Conservation (phyloP, 768 basidiomycete genomes). For the Phylloporus sp. region DNA sequence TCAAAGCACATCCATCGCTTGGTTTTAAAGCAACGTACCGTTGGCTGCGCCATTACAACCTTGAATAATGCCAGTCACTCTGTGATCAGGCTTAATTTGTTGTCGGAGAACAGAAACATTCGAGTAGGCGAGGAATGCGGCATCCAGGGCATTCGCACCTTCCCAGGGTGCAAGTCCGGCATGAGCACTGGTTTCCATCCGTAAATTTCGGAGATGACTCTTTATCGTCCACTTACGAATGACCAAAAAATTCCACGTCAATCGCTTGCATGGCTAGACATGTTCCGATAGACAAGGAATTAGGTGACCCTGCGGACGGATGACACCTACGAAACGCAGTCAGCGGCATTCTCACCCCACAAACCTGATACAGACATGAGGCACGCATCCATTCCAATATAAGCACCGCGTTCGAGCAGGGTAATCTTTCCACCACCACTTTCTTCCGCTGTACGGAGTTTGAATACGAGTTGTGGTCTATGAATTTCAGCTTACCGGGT, state of each 20-base stretch:
- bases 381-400: conserved; percentile 77
- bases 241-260: conserved; percentile 70
- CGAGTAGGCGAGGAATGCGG: conserved; percentile 81
- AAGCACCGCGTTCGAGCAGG: conserved; percentile 71
- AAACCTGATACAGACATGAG: conserved; percentile 50
- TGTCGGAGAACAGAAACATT: conserved; percentile 78
- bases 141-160: conserved; percentile 83
- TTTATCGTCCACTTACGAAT: conserved; percentile 45
- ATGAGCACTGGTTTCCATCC: conserved; percentile 52
- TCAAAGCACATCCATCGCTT: neutral
- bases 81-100: conserved; percentile 79
- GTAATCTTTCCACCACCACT: conserved; percentile 72
- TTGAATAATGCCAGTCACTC: conserved; percentile 73
- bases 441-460: conserved; percentile 60
- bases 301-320: conserved; percentile 53
- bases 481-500: conserved; percentile 45
- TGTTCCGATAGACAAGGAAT: conserved; percentile 49
- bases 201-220: conserved; percentile 1
- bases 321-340: conserved; percentile 55
- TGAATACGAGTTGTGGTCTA: neutral
- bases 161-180: conserved; percentile 84
- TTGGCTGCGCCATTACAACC: conserved; percentile 69
- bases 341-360: conserved; percentile 12
- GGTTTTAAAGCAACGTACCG: conserved; percentile 38
- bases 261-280: conserved; percentile 64